A percentile compares a stretch with the other conserved stretches of the same genome.
Evolutionary conservation across 2,329 filamentous ascomycete genomes (phyloP).

Genomic region (Penicillium sp.): DNA sequence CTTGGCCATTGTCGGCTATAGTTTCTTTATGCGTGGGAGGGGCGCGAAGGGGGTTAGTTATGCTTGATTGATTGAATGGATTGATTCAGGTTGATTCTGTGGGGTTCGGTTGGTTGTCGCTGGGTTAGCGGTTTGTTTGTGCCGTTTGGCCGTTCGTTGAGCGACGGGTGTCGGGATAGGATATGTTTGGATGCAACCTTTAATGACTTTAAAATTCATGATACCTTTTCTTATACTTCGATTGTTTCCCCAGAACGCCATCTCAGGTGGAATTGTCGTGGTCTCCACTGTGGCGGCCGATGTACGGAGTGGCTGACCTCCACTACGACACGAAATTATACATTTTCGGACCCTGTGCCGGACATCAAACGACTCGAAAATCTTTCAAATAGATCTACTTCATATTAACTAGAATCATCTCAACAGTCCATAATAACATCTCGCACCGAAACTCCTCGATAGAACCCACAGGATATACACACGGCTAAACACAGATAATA

Average conservation of each 20-base stretch:
- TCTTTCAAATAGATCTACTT: neutral
- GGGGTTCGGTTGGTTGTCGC: no score
- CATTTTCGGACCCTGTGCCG: neutral
- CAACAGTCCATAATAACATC: neutral
- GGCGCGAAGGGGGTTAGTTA: neutral
- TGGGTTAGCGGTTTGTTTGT: no score
- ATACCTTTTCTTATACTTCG: neutral
- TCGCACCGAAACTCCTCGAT: neutral
- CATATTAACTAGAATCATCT: neutral
- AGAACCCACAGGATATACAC: neutral
- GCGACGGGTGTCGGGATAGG: no score
- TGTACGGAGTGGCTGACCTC: no score
- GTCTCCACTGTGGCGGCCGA: no score
- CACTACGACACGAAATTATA: no score
- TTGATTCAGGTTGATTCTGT: no score
- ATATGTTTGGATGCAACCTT: no score
- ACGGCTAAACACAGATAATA: neutral
- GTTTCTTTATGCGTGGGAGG: constrained; percentile 1
- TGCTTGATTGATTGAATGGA: constrained; percentile 3
- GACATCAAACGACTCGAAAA: no score
- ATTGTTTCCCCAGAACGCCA: neutral
- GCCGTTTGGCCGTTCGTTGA: no score
- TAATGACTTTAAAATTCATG: no score
- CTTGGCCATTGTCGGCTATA: constrained; percentile 13
- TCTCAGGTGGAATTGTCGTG: no score